A percentile compares a stretch with the other conserved stretches of the same genome.
Conservation (phyloP, 371 early-diverging fungal genomes). For the Actinomortierella wolfii region DNA sequence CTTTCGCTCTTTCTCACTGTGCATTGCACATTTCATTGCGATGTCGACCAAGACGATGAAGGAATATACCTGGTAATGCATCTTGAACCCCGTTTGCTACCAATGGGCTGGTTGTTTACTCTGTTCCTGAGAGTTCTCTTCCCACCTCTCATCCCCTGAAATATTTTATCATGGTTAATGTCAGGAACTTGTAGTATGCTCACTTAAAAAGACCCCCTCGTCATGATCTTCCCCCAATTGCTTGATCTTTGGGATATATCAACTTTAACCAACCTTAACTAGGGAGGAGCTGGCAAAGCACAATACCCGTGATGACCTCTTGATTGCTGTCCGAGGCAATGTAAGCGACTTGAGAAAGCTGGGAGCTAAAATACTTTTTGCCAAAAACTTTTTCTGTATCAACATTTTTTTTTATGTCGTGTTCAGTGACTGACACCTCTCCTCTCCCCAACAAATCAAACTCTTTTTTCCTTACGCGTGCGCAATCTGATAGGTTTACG, state of each 20-base stretch:
- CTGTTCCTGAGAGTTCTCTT: too few species aligned
- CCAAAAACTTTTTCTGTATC: neutral
- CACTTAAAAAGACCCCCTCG: too few species aligned
- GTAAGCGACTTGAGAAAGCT: slow-evolving; percentile 15
- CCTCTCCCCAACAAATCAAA: neutral
- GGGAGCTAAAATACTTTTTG: slow-evolving; percentile 4
- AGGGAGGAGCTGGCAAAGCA: slow-evolving; percentile 59
- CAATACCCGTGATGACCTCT: slow-evolving; percentile 48
- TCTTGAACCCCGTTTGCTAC: too few species aligned
- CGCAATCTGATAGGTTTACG: slow-evolving; percentile 61
- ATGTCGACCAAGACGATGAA: neutral
- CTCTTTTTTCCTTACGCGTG: slow-evolving; percentile 8
- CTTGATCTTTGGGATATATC: too few species aligned
- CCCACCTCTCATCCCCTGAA: too few species aligned
- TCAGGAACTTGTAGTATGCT: too few species aligned
- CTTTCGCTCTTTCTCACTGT: neutral
- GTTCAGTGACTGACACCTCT: neutral
- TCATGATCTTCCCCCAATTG: too few species aligned
- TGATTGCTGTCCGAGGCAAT: slow-evolving; percentile 54
- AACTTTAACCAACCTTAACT: slow-evolving; percentile 21
- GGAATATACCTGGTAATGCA: too few species aligned
- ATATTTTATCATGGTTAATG: too few species aligned
- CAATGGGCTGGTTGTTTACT: too few species aligned
- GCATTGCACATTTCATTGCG: neutral
- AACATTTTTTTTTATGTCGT: neutral